Evolutionary conservation across 371 early-diverging fungal genomes (phyloP).

Genomic region (Homolaphlyctis polyrhiza): DNA sequence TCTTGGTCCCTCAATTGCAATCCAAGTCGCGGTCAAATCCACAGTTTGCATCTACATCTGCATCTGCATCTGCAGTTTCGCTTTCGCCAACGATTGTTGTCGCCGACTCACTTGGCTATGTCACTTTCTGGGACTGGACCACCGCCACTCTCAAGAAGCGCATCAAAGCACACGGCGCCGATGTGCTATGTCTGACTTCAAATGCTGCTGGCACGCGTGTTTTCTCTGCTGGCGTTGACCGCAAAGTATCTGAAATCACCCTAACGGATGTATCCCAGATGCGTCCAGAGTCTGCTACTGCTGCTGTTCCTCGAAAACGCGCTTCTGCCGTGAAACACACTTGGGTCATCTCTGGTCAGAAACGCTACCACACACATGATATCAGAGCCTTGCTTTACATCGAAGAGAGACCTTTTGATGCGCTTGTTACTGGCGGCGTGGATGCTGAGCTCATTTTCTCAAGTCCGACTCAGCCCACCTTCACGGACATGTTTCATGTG

Average conservation of each 20-base stretch:
- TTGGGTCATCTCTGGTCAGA: slow-evolving; percentile 75
- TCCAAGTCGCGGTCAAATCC: too few relatives aligned
- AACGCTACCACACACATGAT: slow-evolving; percentile 81
- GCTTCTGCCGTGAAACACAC: neutral
- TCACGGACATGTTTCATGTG: slow-evolving; percentile 62
- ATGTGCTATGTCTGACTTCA: slow-evolving; percentile 78
- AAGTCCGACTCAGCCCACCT: slow-evolving; percentile 49
- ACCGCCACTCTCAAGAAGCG: slow-evolving; percentile 64
- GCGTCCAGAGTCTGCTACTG: neutral
- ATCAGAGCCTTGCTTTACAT: neutral
- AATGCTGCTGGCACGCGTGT: slow-evolving; percentile 59
- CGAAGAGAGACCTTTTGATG: slow-evolving; percentile 40
- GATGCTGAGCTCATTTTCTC: slow-evolving; percentile 61
- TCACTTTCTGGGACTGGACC: slow-evolving; percentile 80
- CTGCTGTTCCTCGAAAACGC: neutral
- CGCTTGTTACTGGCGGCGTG: slow-evolving; percentile 77
- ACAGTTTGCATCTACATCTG: too few relatives aligned
- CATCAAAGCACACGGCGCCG: slow-evolving; percentile 74
- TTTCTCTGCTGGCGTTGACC: slow-evolving; percentile 87
- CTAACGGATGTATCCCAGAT: slow-evolving; percentile 33
- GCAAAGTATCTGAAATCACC: slow-evolving; percentile 69
- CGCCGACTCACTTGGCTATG: slow-evolving; percentile 85
- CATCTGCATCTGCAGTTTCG: too few relatives aligned
- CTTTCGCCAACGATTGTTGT: slow-evolving; percentile 51
- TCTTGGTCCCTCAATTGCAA: too few relatives aligned